Evolutionary conservation across 192 early-diverging fungal species (phyloP).

Genomic region (Chytriomyces sp.): DNA sequence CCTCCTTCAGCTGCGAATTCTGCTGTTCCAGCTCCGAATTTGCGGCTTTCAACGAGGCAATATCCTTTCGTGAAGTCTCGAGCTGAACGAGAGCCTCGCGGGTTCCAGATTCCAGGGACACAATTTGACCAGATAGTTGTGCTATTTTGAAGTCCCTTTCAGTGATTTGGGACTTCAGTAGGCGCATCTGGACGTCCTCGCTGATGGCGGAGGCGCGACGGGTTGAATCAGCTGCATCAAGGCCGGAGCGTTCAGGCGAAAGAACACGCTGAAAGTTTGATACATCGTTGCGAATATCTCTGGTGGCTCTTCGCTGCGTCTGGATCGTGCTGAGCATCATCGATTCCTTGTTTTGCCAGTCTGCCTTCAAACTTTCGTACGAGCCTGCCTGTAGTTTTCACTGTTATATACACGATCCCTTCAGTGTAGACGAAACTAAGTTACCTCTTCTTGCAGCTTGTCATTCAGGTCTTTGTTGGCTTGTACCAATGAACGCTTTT

Average conservation of each 20-base stretch:
- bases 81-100: not conserved
- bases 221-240: not conserved
- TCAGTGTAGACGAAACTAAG: not conserved
- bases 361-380: not conserved
- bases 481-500: not conserved
- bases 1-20: not conserved
- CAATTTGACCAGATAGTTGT: not conserved
- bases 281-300: not conserved
- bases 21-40: slow-evolving; percentile 8
- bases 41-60: not conserved
- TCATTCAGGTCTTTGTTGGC: not conserved
- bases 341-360: not conserved
- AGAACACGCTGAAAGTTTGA: not conserved
- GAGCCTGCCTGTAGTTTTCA: not conserved
- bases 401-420: not conserved
- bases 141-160: not conserved
- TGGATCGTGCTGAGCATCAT: not conserved
- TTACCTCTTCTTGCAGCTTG: slow-evolving; percentile 4
- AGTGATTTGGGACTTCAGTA: slow-evolving; percentile 5
- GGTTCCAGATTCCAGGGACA: not conserved
- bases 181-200: not conserved
- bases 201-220: slow-evolving; percentile 1
- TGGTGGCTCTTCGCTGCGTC: not conserved
- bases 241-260: not conserved
- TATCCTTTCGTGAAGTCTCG: not conserved